Base-by-base conservation (phyloP, 495 filamentous ascomycete species). In the Pseudoneurospora amorphoporcata region DNA sequence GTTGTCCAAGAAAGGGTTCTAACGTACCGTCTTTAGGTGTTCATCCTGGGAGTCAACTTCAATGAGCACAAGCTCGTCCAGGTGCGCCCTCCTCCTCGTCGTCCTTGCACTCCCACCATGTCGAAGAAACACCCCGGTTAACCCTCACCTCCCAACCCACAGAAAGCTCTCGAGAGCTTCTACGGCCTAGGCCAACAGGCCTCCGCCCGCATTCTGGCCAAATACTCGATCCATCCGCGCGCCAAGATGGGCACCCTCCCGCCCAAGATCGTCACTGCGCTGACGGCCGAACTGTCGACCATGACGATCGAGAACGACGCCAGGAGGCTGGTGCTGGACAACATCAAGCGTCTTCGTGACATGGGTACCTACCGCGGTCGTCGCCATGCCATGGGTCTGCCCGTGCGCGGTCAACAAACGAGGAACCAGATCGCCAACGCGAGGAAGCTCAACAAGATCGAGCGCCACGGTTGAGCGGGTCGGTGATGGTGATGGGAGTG, bases 281-380 rank as follows among this genome's bases (percentile, higher is more conserved):
- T 99, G 71, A 92, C 88, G n/a, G 89, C 90, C 53, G 92, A 94
- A 77, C 85, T 99, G 45, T 92, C 94, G 8, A 90, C 89, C 12
- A 94, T 99, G 94, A 96, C 90, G 53, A 93, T 97, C 73, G 96
- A 98, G 80, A 97, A 92, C 77, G 94, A 99, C 75, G 84, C 97
- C 72, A 84, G 89, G 78, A 86, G 90, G 79, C 84, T 92, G 70
- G 76, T 97, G 47, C 82, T 88, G 75, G 93, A 97, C 39, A 92
- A 98, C 78, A 97, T 99, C 76, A 87, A 86, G 77, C 87, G 95
- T 41, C 78, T 99, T 80, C 90, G 91, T 79, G 94, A 97, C 80
- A 97, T 97, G 83, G 95, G 95, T 41, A 89, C 92, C 14, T 97
- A 97, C 81, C 85, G 96, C 43, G 95, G 95, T 70, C 88, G 92